Evolutionary conservation across 352 stramenopile species (phyloP).

Genomic region (Saprolegnia parasitica): DNA sequence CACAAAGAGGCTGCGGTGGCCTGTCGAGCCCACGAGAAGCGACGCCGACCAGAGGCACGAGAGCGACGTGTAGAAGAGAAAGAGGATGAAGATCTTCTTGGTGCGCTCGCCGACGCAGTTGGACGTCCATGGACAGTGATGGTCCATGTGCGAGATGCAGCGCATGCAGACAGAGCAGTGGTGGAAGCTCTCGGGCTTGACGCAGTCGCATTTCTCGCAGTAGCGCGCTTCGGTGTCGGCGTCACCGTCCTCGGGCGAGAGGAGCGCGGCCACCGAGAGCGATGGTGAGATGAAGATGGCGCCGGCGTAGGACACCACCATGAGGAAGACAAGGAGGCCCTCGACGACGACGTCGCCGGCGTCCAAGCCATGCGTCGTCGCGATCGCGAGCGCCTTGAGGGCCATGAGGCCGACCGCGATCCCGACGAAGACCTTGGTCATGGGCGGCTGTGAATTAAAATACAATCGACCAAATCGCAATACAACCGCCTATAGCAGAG

Average conservation of each 20-base stretch:
- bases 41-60: constrained; percentile 57
- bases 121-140: constrained; percentile 80
- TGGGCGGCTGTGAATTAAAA: not conserved
- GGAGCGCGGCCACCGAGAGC: constrained; percentile 30
- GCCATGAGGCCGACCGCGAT: constrained; percentile 61
- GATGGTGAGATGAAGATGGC: constrained; percentile 35
- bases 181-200: constrained; percentile 57
- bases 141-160: constrained; percentile 81
- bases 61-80: constrained; percentile 45
- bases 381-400: constrained; percentile 48
- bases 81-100: constrained; percentile 63
- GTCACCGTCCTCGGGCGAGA: constrained; percentile 23
- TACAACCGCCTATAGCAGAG: not conserved
- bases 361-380: constrained; percentile 36
- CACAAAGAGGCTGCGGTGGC: constrained; percentile 18
- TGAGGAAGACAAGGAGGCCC: constrained; percentile 40
- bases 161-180: constrained; percentile 71
- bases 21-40: constrained; percentile 32
- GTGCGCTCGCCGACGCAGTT: constrained; percentile 84
- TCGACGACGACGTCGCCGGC: constrained; percentile 55
- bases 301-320: constrained; percentile 75
- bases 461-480: not conserved
- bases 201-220: constrained; percentile 67
- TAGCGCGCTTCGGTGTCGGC: constrained; percentile 39
- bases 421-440: constrained; percentile 32